A percentile compares a stretch with the other conserved stretches of the same genome.
These are phyloP conservation scores for Neoascochyta sp. DNA, from an alignment of 2,329 filamentous ascomycete species.

Conservation along the genomic window DNA sequence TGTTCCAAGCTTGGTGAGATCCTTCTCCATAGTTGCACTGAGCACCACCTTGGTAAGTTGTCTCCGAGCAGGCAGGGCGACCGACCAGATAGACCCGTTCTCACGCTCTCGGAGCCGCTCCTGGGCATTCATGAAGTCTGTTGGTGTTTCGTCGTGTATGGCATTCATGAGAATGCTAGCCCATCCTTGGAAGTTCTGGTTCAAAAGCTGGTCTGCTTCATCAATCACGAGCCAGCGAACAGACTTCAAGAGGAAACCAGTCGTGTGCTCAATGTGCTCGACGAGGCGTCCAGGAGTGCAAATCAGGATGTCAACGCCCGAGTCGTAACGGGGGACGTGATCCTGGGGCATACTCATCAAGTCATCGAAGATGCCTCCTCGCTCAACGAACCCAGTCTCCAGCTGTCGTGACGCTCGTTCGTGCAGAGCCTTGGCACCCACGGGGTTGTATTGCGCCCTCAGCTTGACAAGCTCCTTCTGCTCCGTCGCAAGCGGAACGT, in stretches of 20 bases:
- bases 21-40: constrained; percentile 87
- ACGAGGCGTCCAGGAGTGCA: constrained; percentile 90
- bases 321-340: constrained; percentile 63
- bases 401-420: constrained; percentile 37
- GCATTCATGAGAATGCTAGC: constrained; percentile 63
- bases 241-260: constrained; percentile 73
- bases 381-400: constrained; percentile 33
- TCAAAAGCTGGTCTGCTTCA: constrained; percentile 86
- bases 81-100: constrained; percentile 34
- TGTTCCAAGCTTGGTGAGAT: constrained; percentile 73
- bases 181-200: constrained; percentile 93
- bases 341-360: constrained; percentile 49
- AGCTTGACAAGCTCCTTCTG: constrained; percentile 60
- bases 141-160: constrained; percentile 51
- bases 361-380: constrained; percentile 39
- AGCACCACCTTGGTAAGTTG: constrained; percentile 75
- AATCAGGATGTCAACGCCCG: constrained; percentile 81
- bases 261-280: constrained; percentile 81
- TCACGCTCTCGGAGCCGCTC: constrained; percentile 50
- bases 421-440: constrained; percentile 50
- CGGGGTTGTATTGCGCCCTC: constrained; percentile 60
- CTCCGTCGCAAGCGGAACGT: constrained; percentile 66
- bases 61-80: constrained; percentile 29
- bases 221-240: constrained; percentile 89
- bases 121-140: constrained; percentile 49